Conservation (phyloP, 768 basidiomycete genomes). For the Lactarius hengduanensis region DNA sequence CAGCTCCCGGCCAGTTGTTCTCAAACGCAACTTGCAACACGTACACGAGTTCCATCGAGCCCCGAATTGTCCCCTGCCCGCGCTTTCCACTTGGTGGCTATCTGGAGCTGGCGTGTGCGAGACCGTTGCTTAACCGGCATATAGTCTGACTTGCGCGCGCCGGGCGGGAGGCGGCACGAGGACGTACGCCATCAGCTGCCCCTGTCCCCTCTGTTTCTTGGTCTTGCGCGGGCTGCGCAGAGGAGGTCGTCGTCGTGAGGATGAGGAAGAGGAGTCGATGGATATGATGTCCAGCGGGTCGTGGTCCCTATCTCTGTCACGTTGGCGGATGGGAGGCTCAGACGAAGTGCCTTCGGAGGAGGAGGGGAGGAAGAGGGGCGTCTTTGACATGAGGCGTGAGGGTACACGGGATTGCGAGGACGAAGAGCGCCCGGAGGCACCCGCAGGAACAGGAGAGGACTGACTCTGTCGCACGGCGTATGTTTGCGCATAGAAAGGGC, state of each 20-base stretch:
- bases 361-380: too few species aligned
- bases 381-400: not conserved
- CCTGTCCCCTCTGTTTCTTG: too few species aligned
- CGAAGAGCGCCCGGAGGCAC: not conserved
- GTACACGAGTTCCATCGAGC: not conserved
- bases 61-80: constrained; percentile 7
- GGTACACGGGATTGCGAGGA: not conserved
- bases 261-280: not conserved
- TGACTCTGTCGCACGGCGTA: constrained; percentile 12
- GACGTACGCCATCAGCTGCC: too few species aligned
- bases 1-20: constrained; percentile 2
- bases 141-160: too few species aligned
- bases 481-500: not conserved
- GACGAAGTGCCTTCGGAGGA: too few species aligned
- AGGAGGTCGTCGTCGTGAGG: not conserved
- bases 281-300: constrained; percentile 10
- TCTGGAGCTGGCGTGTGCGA: not conserved
- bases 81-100: not conserved
- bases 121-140: too few species aligned
- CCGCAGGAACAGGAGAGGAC: too few species aligned
- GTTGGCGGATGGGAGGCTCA: too few species aligned
- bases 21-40: constrained; percentile 19
- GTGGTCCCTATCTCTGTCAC: too few species aligned
- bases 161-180: too few species aligned
- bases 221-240: too few species aligned